These are phyloP conservation scores for Clavispora fructus DNA, from an alignment of 805 yeast genomes.

Conservation along the genomic window DNA sequence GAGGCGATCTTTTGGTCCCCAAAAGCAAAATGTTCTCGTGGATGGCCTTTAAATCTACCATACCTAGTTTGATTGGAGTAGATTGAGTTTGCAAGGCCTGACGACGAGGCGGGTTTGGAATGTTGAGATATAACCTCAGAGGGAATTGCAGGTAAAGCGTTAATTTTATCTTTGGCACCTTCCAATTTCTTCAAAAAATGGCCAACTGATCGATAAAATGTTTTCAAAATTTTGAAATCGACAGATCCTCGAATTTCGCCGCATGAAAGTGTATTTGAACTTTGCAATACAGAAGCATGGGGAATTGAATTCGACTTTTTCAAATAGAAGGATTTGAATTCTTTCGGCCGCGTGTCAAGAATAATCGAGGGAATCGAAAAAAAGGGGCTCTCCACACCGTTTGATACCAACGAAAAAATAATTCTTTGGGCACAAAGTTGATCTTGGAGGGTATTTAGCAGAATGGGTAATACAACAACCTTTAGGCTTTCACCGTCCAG, in stretches of 20 bases:
- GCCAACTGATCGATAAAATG: neutral
- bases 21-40: conserved; percentile 1
- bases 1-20: conserved; percentile 22
- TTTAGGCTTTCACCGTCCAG: conserved; percentile 15
- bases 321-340: conserved; percentile 19
- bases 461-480: conserved; percentile 38
- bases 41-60: conserved; percentile 6
- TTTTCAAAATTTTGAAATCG: conserved; percentile 1
- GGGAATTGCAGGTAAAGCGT: neutral
- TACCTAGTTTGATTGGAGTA: conserved; percentile 7
- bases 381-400: conserved; percentile 9
- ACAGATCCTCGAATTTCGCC: conserved; percentile 11
- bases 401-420: neutral
- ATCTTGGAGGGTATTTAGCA: conserved; percentile 32
- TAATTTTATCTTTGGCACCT: neutral
- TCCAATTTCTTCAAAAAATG: neutral
- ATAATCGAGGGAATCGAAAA: conserved; percentile 22
- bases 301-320: conserved; percentile 14
- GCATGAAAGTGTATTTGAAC: conserved; percentile 13
- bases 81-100: conserved; percentile 1
- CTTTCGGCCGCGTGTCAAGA: conserved; percentile 19
- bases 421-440: conserved; percentile 31
- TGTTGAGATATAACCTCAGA: neutral
- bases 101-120: neutral
- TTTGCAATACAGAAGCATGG: conserved; percentile 13